Conservation (phyloP, 1,139 yeast genomes). For the Diutina sp. region DNA sequence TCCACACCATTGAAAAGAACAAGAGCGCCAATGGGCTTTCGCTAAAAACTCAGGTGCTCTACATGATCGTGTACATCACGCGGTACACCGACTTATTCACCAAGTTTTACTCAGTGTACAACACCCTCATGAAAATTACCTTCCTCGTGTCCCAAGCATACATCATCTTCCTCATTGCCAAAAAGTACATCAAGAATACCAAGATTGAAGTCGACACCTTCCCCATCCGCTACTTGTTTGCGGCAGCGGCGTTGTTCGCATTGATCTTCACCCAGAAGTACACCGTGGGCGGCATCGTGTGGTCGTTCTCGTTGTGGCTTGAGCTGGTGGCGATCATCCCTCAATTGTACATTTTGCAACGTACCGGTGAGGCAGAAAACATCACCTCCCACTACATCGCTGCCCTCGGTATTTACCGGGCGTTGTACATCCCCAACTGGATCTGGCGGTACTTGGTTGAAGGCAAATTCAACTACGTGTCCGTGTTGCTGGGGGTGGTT, state of each 20-base stretch:
- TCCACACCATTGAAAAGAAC: slow-evolving; percentile 55
- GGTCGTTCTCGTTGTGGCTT: slow-evolving; percentile 78
- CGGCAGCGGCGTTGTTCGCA: slow-evolving; percentile 47
- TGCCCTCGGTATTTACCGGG: slow-evolving; percentile 83
- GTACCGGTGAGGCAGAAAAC: slow-evolving; percentile 80
- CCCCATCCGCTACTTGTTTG: slow-evolving; percentile 58
- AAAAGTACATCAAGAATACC: slow-evolving; percentile 47
- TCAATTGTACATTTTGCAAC: slow-evolving; percentile 80
- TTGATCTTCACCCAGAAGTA: slow-evolving; percentile 59
- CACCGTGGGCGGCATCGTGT: slow-evolving; percentile 45
- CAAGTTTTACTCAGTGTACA: slow-evolving; percentile 56
- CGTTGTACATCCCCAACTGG: slow-evolving; percentile 91
- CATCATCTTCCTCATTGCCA: slow-evolving; percentile 59
- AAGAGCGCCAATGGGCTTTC: slow-evolving; percentile 76
- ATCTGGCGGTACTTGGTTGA: slow-evolving; percentile 69
- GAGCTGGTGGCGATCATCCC: slow-evolving; percentile 90
- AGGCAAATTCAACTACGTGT: slow-evolving; percentile 54
- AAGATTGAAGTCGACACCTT: slow-evolving; percentile 52
- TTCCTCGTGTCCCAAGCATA: slow-evolving; percentile 68
- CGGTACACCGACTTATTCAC: slow-evolving; percentile 66
- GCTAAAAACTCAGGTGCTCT: slow-evolving; percentile 74
- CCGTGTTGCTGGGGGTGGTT: slow-evolving; percentile 67
- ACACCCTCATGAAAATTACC: slow-evolving; percentile 66
- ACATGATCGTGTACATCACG: slow-evolving; percentile 64
- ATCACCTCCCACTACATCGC: slow-evolving; percentile 87